Conservation (phyloP, 805 yeast species). For the Allodekkera sacchari region DNA sequence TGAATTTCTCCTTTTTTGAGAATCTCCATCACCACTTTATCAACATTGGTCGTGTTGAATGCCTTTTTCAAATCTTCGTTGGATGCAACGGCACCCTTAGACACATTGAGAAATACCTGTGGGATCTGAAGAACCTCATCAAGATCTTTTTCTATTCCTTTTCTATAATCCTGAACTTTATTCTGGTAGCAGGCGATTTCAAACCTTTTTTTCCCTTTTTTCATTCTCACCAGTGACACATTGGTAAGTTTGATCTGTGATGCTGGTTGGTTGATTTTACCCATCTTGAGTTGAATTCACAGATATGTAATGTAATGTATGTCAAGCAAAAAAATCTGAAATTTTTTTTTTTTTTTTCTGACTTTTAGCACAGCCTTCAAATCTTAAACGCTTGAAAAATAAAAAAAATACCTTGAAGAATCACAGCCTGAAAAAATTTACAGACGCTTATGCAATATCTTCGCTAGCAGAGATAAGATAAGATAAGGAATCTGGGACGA, state of each 20-base stretch:
- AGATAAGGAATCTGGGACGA: too few species aligned
- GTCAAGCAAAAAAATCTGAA: too few species aligned
- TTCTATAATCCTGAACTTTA: constrained; percentile 92
- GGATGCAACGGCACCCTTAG: constrained; percentile 90
- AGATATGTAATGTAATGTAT: too few species aligned
- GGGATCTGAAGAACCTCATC: constrained; percentile 96
- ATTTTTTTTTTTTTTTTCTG: too few species aligned
- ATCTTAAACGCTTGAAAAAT: too few species aligned
- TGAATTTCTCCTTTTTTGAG: constrained; percentile 90
- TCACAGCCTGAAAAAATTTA: too few species aligned
- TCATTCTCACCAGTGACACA: constrained; percentile 86
- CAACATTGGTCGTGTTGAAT: constrained; percentile 70
- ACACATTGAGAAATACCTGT: constrained; percentile 87
- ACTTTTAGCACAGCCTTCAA: too few species aligned
- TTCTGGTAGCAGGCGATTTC: constrained; percentile 96
- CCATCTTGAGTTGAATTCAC: constrained; percentile 15
- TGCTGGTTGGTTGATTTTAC: constrained; percentile 72
- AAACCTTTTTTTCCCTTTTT: constrained; percentile 83
- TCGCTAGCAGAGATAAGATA: too few species aligned
- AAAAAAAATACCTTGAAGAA: too few species aligned
- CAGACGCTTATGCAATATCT: too few species aligned
- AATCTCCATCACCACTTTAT: constrained; percentile 72
- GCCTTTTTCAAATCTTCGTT: constrained; percentile 68
- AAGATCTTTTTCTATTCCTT: constrained; percentile 80
- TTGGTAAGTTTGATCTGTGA: constrained; percentile 87